phyloP scores from a whole-genome alignment of 768 basidiomycete genomes.

The Amanita jacksonii region DNA sequence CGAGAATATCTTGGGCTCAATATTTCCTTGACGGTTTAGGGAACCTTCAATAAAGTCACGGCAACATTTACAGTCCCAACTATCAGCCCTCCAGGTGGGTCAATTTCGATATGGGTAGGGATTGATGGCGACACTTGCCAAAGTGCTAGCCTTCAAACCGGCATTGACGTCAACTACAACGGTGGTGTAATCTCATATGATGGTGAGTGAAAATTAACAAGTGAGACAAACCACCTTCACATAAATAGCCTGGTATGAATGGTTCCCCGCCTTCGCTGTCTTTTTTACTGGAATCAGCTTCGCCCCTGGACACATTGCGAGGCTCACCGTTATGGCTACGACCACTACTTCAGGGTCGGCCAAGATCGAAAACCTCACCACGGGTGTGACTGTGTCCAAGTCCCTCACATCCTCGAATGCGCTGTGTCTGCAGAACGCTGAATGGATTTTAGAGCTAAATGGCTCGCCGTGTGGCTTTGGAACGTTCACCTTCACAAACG shows the following conservation, averaged over 20 bases:
- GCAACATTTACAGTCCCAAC: background rate
- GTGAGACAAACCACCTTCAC: background rate
- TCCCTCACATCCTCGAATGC: background rate
- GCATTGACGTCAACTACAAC: background rate
- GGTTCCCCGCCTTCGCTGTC: background rate
- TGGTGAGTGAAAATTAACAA: background rate
- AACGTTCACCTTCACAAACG: background rate
- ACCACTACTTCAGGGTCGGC: background rate
- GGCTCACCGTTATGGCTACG: background rate
- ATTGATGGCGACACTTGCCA: background rate
- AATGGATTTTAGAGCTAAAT: background rate
- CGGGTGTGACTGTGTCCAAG: background rate
- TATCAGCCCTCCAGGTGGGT: background rate
- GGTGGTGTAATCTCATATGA: background rate
- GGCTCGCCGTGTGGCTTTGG: background rate
- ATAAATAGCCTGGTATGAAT: slow-evolving; percentile 1
- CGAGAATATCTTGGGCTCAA: too few relatives aligned
- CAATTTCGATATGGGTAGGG: background rate
- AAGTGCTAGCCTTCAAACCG: slow-evolving; percentile 1
- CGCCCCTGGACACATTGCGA: background rate
- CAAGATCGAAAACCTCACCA: background rate
- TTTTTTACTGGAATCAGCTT: background rate
- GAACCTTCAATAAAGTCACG: background rate
- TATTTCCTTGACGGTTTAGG: too few relatives aligned
- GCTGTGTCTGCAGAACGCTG: background rate